Percentiles rank a stretch among this genome's conserved stretches.
These are phyloP conservation scores for Plasmodium vinckei DNA, from an alignment of 169 alveolate genomes.

Conservation along the genomic window DNA sequence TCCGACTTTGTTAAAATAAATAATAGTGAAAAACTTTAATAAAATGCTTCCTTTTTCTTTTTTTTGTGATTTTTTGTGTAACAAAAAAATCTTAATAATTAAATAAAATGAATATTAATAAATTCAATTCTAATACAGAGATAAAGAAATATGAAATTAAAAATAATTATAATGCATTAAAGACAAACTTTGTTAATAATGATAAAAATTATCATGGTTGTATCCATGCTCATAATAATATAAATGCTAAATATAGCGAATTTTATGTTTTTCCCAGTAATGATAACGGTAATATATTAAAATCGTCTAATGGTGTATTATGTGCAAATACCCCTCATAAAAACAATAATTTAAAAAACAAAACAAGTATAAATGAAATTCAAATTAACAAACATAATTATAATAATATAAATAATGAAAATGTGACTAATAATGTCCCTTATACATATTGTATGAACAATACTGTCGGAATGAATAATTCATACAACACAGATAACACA, in stretches of 20 bases:
- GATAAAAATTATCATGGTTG: conserved; percentile 20
- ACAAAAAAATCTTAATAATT: conserved; percentile 25
- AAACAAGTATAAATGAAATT: not conserved
- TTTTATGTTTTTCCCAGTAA: conserved; percentile 9
- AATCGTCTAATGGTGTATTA: conserved; percentile 11
- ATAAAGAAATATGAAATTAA: conserved; percentile 17
- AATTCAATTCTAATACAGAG: conserved; percentile 13
- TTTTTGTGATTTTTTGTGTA: conserved; percentile 10
- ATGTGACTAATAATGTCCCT: no score
- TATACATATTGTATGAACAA: not conserved
- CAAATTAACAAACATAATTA: conserved; percentile 5
- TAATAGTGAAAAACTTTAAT: not conserved
- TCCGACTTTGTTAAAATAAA: conserved; percentile 4
- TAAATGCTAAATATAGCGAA: conserved; percentile 12
- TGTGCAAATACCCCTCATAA: conserved; percentile 1
- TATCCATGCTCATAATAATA: conserved; percentile 37
- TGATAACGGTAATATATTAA: conserved; percentile 12
- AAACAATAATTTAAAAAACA: not conserved
- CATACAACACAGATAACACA: not conserved
- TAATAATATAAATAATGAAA: conserved; percentile 2
- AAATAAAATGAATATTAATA: conserved; percentile 42
- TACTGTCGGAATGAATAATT: not conserved
- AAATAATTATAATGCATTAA: conserved; percentile 15
- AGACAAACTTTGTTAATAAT: conserved; percentile 1
- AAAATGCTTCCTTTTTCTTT: conserved; percentile 25